Conservation (phyloP, 768 basidiomycete species). For the Leccinum subtestaceum region DNA sequence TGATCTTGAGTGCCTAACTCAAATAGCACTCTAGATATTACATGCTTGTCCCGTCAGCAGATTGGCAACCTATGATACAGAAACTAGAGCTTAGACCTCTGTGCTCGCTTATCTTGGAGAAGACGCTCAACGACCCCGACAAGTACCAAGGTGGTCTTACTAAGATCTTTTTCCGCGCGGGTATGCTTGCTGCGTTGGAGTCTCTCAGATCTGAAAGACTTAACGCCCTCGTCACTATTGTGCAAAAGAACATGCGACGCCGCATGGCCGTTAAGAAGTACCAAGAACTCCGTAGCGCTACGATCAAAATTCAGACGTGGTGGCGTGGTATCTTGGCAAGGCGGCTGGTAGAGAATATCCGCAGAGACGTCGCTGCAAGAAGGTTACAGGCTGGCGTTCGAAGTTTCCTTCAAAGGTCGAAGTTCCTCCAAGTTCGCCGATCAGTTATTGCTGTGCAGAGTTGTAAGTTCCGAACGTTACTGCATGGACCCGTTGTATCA, state of each 20-base stretch:
- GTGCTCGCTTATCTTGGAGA: slow-evolving; percentile 80
- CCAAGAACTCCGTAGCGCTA: slow-evolving; percentile 60
- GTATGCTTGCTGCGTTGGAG: slow-evolving; percentile 96
- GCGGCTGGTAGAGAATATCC: slow-evolving; percentile 64
- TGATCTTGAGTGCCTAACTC: slow-evolving; percentile 15
- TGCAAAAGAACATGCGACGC: slow-evolving; percentile 96
- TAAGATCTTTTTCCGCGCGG: slow-evolving; percentile 99
- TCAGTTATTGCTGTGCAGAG: slow-evolving; percentile 77
- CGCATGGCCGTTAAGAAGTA: slow-evolving; percentile 83
- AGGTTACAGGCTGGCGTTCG: slow-evolving; percentile 74
- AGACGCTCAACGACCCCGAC: slow-evolving; percentile 88
- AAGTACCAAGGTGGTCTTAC: slow-evolving; percentile 97
- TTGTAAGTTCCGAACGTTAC: slow-evolving; percentile 51
- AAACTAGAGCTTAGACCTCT: slow-evolving; percentile 75
- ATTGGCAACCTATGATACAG: slow-evolving; percentile 87
- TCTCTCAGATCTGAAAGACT: slow-evolving; percentile 83
- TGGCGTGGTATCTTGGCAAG: slow-evolving; percentile 85
- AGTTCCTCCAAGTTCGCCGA: slow-evolving; percentile 59
- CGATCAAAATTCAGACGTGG: slow-evolving; percentile 90
- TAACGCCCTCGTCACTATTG: slow-evolving; percentile 87
- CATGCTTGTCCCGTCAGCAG: slow-evolving; percentile 85
- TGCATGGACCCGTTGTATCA: slow-evolving; percentile 5
- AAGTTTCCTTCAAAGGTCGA: slow-evolving; percentile 68
- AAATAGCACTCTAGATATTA: slow-evolving; percentile 68
- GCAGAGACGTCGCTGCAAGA: slow-evolving; percentile 71